phyloP scores from a whole-genome alignment of 345 rosid genomes.

The Acer saccharum region DNA sequence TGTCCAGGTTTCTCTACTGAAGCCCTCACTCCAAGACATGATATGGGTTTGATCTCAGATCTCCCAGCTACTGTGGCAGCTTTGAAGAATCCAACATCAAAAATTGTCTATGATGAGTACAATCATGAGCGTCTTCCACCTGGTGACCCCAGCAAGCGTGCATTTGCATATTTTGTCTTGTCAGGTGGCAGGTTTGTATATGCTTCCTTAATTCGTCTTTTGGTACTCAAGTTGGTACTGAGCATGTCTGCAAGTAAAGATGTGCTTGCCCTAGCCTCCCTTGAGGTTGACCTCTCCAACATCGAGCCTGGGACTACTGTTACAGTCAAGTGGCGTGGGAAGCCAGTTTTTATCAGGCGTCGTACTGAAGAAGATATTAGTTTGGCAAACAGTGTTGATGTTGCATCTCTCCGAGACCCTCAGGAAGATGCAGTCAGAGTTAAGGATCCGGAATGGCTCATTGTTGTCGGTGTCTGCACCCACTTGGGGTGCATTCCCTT shows the following conservation, averaged over 20 bases:
- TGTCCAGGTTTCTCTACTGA: constrained; percentile 58
- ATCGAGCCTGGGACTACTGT: constrained; percentile 62
- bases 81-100: constrained; percentile 53
- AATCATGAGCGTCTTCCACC: constrained; percentile 67
- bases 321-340: constrained; percentile 70
- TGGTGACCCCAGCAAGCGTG: constrained; percentile 70
- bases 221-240: constrained; percentile 62
- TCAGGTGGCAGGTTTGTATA: constrained; percentile 69
- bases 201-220: constrained; percentile 62
- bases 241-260: constrained; percentile 76
- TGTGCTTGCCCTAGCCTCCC: constrained; percentile 66
- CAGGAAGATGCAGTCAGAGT: constrained; percentile 59
- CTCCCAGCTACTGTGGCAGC: constrained; percentile 59
- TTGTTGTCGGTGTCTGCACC: constrained; percentile 62
- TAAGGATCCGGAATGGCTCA: constrained; percentile 66
- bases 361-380: constrained; percentile 63
- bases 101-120: constrained; percentile 55
- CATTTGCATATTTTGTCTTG: constrained; percentile 66
- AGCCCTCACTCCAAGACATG: constrained; percentile 42
- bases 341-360: constrained; percentile 64
- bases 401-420: constrained; percentile 57
- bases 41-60: constrained; percentile 43
- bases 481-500: constrained; percentile 72
- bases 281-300: constrained; percentile 67
- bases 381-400: constrained; percentile 57